phyloP scores from a whole-genome alignment of 1,139 yeast genomes.

The Yamadazyma atmosphaerica region DNA sequence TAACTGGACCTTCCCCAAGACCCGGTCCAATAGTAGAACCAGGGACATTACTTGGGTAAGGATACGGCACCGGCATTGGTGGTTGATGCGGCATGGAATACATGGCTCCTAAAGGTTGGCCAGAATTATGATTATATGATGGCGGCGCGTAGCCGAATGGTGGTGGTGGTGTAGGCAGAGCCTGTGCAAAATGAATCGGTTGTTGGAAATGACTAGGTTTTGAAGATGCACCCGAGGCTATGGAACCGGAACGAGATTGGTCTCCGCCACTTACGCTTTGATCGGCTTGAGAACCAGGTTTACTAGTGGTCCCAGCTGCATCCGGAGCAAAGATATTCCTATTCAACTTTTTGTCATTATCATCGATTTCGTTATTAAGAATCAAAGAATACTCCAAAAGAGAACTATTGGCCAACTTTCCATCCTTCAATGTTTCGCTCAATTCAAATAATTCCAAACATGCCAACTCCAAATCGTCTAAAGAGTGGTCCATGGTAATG shows the following conservation, averaged over 20 bases:
- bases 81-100: neutral
- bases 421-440: constrained; percentile 33
- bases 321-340: neutral
- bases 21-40: neutral
- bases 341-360: constrained; percentile 1
- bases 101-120: neutral
- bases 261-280: constrained; percentile 1
- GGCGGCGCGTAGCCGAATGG: neutral
- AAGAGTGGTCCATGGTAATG: constrained; percentile 20
- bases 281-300: neutral
- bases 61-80: neutral
- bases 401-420: constrained; percentile 22
- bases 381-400: constrained; percentile 10
- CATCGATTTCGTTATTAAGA: constrained; percentile 3
- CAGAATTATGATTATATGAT: neutral
- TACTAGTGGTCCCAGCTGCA: neutral
- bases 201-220: neutral
- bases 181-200: neutral
- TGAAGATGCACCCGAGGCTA: neutral
- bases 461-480: constrained; percentile 30
- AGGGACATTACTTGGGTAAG: constrained; percentile 2
- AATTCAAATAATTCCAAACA: constrained; percentile 31
- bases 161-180: neutral
- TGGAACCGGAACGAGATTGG: neutral
- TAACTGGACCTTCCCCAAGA: neutral